These are phyloP conservation scores for Boletus rufocinnamomeus DNA, from an alignment of 768 basidiomycete species.

Conservation along the genomic window DNA sequence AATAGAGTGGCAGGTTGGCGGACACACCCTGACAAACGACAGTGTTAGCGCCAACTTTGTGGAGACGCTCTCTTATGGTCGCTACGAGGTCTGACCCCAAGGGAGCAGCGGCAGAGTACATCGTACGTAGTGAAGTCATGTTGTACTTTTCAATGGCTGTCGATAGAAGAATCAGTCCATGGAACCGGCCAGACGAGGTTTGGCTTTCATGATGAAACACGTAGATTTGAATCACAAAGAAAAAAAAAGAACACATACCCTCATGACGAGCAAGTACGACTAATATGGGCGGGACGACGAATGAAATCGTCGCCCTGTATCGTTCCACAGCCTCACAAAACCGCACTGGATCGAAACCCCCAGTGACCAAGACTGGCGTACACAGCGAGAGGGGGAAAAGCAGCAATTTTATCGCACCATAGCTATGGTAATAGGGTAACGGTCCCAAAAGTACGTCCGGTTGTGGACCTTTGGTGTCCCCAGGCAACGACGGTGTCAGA, in stretches of 20 bases:
- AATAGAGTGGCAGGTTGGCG: too few species aligned
- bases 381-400: constrained; percentile 56
- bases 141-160: constrained; percentile 68
- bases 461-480: not conserved
- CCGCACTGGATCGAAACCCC: constrained; percentile 67
- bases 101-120: constrained; percentile 83
- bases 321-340: constrained; percentile 68
- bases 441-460: constrained; percentile 60
- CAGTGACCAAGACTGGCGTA: constrained; percentile 55
- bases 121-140: constrained; percentile 53
- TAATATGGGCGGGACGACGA: constrained; percentile 81
- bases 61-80: constrained; percentile 43
- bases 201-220: not conserved
- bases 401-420: constrained; percentile 62
- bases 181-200: not conserved
- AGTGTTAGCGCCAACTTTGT: constrained; percentile 44
- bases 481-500: constrained; percentile 15
- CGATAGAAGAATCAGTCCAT: not conserved
- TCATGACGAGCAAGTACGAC: constrained; percentile 72
- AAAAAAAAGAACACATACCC: constrained; percentile 41
- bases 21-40: constrained; percentile 53
- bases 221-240: not conserved
- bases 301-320: constrained; percentile 57
- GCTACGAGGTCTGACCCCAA: constrained; percentile 65
- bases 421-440: constrained; percentile 61